These are phyloP conservation scores for Xanthoconium purpureum DNA, from an alignment of 768 basidiomycete genomes.

Conservation along the genomic window DNA sequence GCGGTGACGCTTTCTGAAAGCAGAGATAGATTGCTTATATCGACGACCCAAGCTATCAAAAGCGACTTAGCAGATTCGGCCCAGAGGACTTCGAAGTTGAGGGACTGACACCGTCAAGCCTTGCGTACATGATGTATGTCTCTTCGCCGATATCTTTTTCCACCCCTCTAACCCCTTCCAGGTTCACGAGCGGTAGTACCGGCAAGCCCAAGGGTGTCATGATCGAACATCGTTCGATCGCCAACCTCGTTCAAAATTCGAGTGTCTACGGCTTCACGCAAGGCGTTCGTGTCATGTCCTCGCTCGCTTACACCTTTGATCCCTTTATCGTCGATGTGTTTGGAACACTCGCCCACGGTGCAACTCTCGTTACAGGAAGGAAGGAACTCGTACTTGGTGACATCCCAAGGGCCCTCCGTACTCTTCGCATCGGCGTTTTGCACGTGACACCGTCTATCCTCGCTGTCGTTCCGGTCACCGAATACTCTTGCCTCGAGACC, in stretches of 20 bases:
- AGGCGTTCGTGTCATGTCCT: slow-evolving; percentile 27
- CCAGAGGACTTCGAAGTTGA: slow-evolving; percentile 21
- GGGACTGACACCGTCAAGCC: slow-evolving; percentile 19
- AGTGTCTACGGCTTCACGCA: slow-evolving; percentile 21
- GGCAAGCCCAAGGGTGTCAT: slow-evolving; percentile 25
- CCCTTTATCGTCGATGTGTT: slow-evolving; percentile 21
- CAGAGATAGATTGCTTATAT: slow-evolving; percentile 24
- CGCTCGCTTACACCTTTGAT: slow-evolving; percentile 30
- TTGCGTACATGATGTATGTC: slow-evolving; percentile 28
- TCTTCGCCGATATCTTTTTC: background rate
- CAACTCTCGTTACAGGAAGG: slow-evolving; percentile 19
- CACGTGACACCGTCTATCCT: slow-evolving; percentile 33
- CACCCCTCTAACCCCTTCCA: background rate
- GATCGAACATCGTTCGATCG: slow-evolving; percentile 21
- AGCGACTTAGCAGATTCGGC: slow-evolving; percentile 13
- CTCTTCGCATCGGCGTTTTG: slow-evolving; percentile 26
- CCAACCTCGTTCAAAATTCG: slow-evolving; percentile 22
- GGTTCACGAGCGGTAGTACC: slow-evolving; percentile 25
- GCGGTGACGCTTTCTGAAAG: background rate
- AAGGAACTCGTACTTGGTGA: slow-evolving; percentile 32
- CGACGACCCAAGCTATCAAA: slow-evolving; percentile 29
- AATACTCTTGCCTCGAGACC: slow-evolving; percentile 27
- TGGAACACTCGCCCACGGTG: slow-evolving; percentile 19
- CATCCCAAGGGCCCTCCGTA: slow-evolving; percentile 25
- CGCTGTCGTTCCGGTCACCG: slow-evolving; percentile 23